Evolutionary conservation across 2,329 filamentous ascomycete genomes (phyloP).

Genomic region (Stemphylium lycopersici): DNA sequence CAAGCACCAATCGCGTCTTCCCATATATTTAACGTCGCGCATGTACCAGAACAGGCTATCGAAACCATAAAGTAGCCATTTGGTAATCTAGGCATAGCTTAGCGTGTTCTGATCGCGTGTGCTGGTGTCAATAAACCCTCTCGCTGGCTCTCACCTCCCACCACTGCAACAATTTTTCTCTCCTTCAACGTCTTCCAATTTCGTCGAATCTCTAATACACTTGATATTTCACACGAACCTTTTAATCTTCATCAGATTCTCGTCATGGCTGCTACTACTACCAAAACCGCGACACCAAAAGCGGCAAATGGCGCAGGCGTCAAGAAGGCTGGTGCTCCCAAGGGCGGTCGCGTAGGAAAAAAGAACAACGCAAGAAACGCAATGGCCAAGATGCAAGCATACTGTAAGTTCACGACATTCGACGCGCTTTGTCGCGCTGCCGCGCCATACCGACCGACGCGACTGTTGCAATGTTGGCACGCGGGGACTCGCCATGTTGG

Average conservation of each 20-base stretch:
- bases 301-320: conserved; percentile 32
- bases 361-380: conserved; percentile 34
- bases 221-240: background rate
- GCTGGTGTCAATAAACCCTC: conserved; percentile 23
- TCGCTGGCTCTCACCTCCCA: conserved; percentile 14
- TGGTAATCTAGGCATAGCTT: conserved; percentile 10
- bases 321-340: conserved; percentile 33
- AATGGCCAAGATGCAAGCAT: conserved; percentile 47
- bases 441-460: conserved; percentile 21
- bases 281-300: conserved; percentile 35
- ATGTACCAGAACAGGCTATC: conserved; percentile 12
- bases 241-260: background rate
- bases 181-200: background rate
- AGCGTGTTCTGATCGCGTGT: conserved; percentile 12
- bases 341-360: conserved; percentile 21
- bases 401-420: conserved; percentile 34
- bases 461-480: conserved; percentile 6
- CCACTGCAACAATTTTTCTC: conserved; percentile 3
- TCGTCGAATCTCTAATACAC: background rate
- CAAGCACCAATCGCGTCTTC: conserved; percentile 15
- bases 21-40: conserved; percentile 6
- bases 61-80: conserved; percentile 9
- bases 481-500: background rate
- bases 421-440: conserved; percentile 24
- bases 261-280: conserved; percentile 35